phyloP scores from a whole-genome alignment of 2,329 filamentous ascomycete genomes.

The Diaporthe eres region DNA sequence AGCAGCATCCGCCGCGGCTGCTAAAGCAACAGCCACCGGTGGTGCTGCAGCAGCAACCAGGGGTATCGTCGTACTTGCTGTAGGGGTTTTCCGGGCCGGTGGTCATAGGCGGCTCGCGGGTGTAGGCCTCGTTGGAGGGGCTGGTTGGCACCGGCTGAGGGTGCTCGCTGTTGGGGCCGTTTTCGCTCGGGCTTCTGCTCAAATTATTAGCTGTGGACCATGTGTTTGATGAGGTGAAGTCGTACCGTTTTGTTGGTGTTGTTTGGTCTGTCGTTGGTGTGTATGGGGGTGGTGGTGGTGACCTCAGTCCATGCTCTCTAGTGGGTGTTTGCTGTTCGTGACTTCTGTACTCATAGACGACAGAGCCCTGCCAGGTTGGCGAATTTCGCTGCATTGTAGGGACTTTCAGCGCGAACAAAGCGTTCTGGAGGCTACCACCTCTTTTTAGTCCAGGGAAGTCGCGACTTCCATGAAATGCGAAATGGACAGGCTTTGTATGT shows the following conservation, averaged over 20 bases:
- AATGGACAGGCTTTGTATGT: neutral
- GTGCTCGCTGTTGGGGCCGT: neutral
- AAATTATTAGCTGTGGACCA: neutral
- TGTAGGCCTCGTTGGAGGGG: neutral
- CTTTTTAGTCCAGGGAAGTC: neutral
- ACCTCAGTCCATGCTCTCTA: neutral
- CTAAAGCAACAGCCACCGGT: slow-evolving; percentile 40
- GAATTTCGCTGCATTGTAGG: slow-evolving; percentile 31
- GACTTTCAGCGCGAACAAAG: neutral
- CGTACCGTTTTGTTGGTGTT: neutral
- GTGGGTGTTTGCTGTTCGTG: slow-evolving; percentile 13
- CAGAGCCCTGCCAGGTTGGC: neutral
- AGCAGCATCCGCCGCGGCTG: slow-evolving; percentile 32
- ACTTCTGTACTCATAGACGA: neutral
- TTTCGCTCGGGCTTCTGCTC: neutral
- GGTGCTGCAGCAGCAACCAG: slow-evolving; percentile 29
- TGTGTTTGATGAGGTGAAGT: neutral
- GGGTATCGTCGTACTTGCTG: slow-evolving; percentile 9
- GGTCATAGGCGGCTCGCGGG: neutral
- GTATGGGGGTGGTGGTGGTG: slow-evolving; percentile 35
- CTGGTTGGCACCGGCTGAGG: neutral
- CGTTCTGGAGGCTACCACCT: neutral
- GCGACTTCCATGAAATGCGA: neutral
- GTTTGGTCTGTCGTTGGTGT: neutral
- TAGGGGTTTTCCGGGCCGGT: neutral